Percentiles rank a stretch among this genome's conserved stretches.
These are phyloP conservation scores for Sphaerulina populicola DNA, from an alignment of 2,329 filamentous ascomycete genomes.

Conservation along the genomic window DNA sequence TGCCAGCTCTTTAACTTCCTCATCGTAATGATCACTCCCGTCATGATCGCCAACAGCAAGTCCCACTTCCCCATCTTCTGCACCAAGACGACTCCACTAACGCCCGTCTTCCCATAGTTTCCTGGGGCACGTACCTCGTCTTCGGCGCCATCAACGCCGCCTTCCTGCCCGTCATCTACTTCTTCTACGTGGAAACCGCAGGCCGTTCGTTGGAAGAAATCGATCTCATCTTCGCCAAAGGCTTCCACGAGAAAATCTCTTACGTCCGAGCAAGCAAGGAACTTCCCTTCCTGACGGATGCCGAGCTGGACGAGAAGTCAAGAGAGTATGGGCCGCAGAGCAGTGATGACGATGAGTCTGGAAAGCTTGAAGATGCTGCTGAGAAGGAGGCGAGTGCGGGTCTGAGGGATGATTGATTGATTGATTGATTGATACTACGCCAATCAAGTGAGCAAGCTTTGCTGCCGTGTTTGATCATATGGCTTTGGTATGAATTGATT, in stretches of 20 bases:
- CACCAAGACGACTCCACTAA: not conserved
- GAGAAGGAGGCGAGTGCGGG: constrained; percentile 21
- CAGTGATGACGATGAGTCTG: constrained; percentile 31
- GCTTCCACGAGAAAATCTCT: constrained; percentile 28
- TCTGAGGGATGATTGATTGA: constrained; percentile 14
- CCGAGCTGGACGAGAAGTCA: constrained; percentile 22
- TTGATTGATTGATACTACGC: not conserved
- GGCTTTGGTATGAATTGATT: no score
- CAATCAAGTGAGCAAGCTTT: no score
- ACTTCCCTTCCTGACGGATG: constrained; percentile 31
- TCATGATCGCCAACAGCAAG: constrained; percentile 19
- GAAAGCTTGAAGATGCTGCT: constrained; percentile 22
- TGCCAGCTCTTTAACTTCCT: constrained; percentile 35
- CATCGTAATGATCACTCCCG: constrained; percentile 25
- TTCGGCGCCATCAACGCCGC: constrained; percentile 21
- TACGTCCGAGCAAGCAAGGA: constrained; percentile 31
- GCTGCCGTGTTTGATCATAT: no score
- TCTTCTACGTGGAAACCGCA: constrained; percentile 31
- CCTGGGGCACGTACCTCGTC: constrained; percentile 33
- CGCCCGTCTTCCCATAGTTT: constrained; percentile 6
- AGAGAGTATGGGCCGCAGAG: constrained; percentile 31
- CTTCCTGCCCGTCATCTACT: constrained; percentile 25
- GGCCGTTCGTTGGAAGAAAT: constrained; percentile 32
- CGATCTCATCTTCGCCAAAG: constrained; percentile 30
- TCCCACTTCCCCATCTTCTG: not conserved